Conservation (phyloP, 352 stramenopile genomes). For the Phytophthora brassicae region DNA sequence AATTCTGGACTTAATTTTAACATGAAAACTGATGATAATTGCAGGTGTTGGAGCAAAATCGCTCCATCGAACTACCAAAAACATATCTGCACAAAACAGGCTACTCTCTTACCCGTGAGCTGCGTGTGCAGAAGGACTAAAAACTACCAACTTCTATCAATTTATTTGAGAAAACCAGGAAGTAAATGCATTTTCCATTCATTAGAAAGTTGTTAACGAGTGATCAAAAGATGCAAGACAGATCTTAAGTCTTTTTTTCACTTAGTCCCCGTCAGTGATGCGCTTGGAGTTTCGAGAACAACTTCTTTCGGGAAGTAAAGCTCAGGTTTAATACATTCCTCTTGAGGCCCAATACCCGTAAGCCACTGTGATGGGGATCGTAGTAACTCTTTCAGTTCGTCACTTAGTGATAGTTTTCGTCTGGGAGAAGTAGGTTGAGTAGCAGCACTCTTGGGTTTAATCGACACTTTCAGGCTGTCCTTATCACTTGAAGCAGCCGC, state of each 20-base stretch:
- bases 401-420: constrained; percentile 58
- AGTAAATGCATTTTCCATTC: constrained; percentile 15
- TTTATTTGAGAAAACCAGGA: constrained; percentile 10
- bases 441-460: constrained; percentile 39
- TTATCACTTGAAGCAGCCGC: constrained; percentile 7
- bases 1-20: not conserved
- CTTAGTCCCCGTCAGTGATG: constrained; percentile 1
- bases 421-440: constrained; percentile 11
- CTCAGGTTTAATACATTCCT: constrained; percentile 46
- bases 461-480: constrained; percentile 38
- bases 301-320: constrained; percentile 57
- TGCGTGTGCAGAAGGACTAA: constrained; percentile 55
- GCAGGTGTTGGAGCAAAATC: constrained; percentile 68
- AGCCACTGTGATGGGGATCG: constrained; percentile 70
- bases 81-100: constrained; percentile 84
- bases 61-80: constrained; percentile 65
- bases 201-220: constrained; percentile 1
- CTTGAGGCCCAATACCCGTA: constrained; percentile 12
- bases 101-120: constrained; percentile 70
- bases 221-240: not conserved
- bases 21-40: not conserved
- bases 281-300: constrained; percentile 33
- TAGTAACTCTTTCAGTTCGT: constrained; percentile 68
- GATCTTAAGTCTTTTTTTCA: not conserved
- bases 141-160: constrained; percentile 11